Evolutionary conservation across 805 yeast genomes (phyloP), one percentile per base, ranked within the genome.

Genomic region (Komagataella pastoris): DNA sequence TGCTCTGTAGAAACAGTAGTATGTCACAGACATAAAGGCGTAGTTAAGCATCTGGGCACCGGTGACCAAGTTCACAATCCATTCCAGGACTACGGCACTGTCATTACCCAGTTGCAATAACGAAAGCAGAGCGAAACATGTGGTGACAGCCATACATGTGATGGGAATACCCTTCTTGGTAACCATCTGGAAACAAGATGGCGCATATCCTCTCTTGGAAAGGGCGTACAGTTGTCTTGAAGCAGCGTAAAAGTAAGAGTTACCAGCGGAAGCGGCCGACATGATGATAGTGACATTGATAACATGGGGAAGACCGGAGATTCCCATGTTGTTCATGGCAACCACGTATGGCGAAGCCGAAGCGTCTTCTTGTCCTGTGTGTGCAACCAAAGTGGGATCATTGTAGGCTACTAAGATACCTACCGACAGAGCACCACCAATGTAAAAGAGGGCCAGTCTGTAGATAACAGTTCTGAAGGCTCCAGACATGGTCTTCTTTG

Each of bases 211-310:
- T 55, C 75, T 77, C 21, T 74, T 64, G 0, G 91, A 83, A 65
- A 85, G 69, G 3, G 87, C 85, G 61, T 81, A 81, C n/a, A 85
- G 69, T 44, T 63, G 63, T 59, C 77, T 62, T 8, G 88, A 77
- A 0, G 90, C 80, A 53, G 87, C 80, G 61, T 76, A 85, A 18
- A 83, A 76, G 62, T 81, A 82, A 5, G 90, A 83, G 66, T 86
- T 86, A 48, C 93, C 95, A 1, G 95, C 88, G 30, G 88, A 80
- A 55, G 85, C 81, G 0, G 89, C 86, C 6, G 88, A 75, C 14
- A 85, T 71, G 51, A 88, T 71, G 49, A 88, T 71, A 44, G 85
- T 79, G 2, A 81, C 91, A 63, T 88, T 88, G 55, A 88, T 85
- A 52, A 88, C 70, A 59, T 81, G 77, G 30, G 93, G 91, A 47